Evolutionary conservation across 2,329 filamentous ascomycete species (phyloP).

Genomic region (Nemania sp.): DNA sequence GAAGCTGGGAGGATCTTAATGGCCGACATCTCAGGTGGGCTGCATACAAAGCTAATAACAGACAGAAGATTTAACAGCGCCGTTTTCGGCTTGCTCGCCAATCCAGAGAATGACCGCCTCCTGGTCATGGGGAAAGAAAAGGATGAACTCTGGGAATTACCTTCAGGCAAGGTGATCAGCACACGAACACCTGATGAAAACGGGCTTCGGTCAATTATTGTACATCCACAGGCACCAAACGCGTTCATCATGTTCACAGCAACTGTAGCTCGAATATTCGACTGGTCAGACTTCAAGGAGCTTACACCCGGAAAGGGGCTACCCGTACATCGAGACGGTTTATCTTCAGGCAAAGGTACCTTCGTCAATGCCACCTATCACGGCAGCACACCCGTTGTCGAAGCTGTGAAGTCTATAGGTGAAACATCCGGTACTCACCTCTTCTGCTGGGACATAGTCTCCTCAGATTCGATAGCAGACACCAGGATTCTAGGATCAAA

Average conservation of each 20-base stretch:
- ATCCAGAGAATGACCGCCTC: slow-evolving; percentile 27
- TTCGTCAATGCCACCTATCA: slow-evolving; percentile 8
- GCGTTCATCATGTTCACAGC: slow-evolving; percentile 19
- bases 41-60: slow-evolving; percentile 15
- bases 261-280: slow-evolving; percentile 10
- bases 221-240: slow-evolving; percentile 15
- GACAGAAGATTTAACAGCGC: slow-evolving; percentile 24
- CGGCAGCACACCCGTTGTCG: slow-evolving; percentile 12
- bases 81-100: slow-evolving; percentile 24
- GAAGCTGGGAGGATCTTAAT: slow-evolving; percentile 34
- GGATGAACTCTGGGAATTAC: slow-evolving; percentile 32
- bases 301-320: slow-evolving; percentile 8
- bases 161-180: slow-evolving; percentile 24
- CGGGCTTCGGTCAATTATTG: slow-evolving; percentile 13
- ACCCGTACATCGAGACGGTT: slow-evolving; percentile 7
- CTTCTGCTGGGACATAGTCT: slow-evolving; percentile 17
- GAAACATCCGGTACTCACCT: slow-evolving; percentile 12
- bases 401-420: slow-evolving; percentile 12
- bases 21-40: slow-evolving; percentile 15
- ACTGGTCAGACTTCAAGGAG: slow-evolving; percentile 19
- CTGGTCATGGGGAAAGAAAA: slow-evolving; percentile 26
- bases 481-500: slow-evolving; percentile 8
- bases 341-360: slow-evolving; percentile 5
- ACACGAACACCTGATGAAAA: slow-evolving; percentile 7
- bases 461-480: slow-evolving; percentile 7